Percentiles rank a stretch among this genome's conserved stretches.
Conservation (phyloP, 108 stramenopile species). For the Cylindrotheca closterium region DNA sequence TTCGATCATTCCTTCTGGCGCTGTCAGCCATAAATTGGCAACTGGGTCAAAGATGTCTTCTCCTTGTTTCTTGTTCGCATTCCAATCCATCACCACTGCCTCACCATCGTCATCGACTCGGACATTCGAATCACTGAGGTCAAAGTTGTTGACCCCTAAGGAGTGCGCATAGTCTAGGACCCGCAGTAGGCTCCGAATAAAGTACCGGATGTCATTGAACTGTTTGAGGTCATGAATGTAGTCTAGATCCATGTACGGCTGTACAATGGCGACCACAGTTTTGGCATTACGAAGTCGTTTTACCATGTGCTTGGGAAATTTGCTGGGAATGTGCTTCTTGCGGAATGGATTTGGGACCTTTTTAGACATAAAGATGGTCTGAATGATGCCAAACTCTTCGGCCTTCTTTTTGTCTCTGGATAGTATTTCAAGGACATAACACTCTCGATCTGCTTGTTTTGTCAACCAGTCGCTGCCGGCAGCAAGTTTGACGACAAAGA, state of each 20-base stretch:
- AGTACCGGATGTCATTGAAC: not conserved
- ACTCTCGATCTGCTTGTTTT: not conserved
- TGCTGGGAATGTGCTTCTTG: not conserved
- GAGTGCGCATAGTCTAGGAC: not conserved
- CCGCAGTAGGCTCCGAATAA: constrained; percentile 1
- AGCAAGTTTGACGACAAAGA: not conserved
- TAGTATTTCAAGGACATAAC: not conserved
- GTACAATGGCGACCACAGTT: not conserved
- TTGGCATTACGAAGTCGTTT: not conserved
- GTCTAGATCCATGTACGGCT: not conserved
- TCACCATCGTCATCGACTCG: not conserved
- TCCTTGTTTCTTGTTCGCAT: not conserved
- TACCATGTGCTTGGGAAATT: not conserved
- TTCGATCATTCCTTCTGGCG: constrained; percentile 11
- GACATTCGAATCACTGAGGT: constrained; percentile 6
- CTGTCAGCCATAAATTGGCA: constrained; percentile 2
- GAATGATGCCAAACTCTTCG: not conserved
- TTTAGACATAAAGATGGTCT: not conserved
- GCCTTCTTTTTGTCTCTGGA: not conserved
- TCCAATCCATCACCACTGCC: constrained; percentile 6
- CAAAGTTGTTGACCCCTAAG: not conserved
- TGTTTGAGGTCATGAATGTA: not conserved
- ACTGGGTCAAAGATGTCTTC: constrained; percentile 1
- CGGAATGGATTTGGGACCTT: not conserved
- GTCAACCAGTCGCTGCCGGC: not conserved